Percentiles rank a stretch among this genome's conserved stretches.
phyloP scores from a whole-genome alignment of 176 grass and related monocot species.

The Urochloa ruziziensis region DNA sequence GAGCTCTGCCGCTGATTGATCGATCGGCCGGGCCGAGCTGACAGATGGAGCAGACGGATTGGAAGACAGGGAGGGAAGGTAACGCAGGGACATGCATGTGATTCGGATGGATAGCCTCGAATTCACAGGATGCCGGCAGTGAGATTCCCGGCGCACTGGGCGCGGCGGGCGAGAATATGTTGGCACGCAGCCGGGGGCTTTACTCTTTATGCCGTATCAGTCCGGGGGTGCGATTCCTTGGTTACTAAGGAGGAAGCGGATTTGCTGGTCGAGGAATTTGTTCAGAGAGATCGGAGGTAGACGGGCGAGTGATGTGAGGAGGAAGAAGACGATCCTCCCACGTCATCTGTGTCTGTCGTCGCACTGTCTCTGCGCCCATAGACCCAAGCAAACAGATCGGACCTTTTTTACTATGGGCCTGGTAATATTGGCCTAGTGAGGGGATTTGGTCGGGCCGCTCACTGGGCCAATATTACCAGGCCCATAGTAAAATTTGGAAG shows the following conservation, averaged over 20 bases:
- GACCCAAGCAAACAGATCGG: not conserved
- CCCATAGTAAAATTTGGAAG: too few relatives aligned
- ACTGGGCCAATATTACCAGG: too few relatives aligned
- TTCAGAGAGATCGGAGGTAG: constrained; percentile 9
- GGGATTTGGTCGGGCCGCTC: not conserved
- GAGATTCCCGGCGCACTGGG: constrained; percentile 42
- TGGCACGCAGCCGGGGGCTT: not conserved
- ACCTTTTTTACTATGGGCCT: too few relatives aligned
- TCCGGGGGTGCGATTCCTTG: constrained; percentile 25
- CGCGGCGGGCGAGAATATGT: not conserved
- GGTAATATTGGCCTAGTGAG: too few relatives aligned
- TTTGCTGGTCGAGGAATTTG: constrained; percentile 23
- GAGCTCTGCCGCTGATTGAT: not conserved
- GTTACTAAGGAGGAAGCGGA: not conserved
- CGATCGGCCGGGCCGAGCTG: not conserved
- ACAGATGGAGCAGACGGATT: not conserved
- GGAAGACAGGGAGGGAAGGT: not conserved
- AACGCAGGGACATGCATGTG: not conserved
- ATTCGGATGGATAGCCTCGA: constrained; percentile 27
- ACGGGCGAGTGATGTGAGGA: not conserved
- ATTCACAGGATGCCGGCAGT: constrained; percentile 10
- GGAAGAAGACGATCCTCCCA: constrained; percentile 3
- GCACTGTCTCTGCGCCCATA: not conserved
- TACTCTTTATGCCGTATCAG: constrained; percentile 19
- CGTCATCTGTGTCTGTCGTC: not conserved